Evolutionary conservation across 2,329 filamentous ascomycete genomes (phyloP), one percentile per base, ranked within the genome.

Genomic region (Tolypocladium tundrense): DNA sequence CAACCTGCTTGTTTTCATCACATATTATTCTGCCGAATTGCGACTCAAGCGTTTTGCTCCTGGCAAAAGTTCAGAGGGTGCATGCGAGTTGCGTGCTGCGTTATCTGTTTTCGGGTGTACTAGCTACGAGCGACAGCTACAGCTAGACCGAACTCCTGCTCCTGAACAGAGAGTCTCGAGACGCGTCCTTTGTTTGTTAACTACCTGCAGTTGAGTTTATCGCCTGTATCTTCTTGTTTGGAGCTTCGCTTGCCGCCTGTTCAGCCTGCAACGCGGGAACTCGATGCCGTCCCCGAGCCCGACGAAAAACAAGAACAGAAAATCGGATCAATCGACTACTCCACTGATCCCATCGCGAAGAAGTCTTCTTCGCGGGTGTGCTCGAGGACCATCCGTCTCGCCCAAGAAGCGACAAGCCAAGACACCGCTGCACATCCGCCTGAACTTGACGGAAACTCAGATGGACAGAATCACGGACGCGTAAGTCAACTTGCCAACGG

Each of bases 381-480:
- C 58, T 14, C 66, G 71, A 55, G 27, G 21, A 27, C 50, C 43
- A 27, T 33, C 35, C 7, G n/a, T n/a, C 31, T 74, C 76, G 4
- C 71, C 70, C 5, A 68, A 65, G 43, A 70, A 72, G 56, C 67
- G 69, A 2, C 63, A 65, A 24, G 57, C 62, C 21, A 69, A 73
- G 24, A 71, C 75, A 51, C 73, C 73, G 2, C 67, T 80, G 24
- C 73, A 77, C 43, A 72, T 80, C 37, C 75, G 77, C 31, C 71
- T 80, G 62, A 78, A 78, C 60, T 61, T 80, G 57, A 80, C 77
- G 5, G 75, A 79, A 52, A 73, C 71, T 0, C 76, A 80, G 60
- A 74, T 80, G 70, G 74, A 79, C 58, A 76, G 70, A 59, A 68
- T 80, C 50, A 74, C 78, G 4, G 71, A 76, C 53, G 75, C 72